A percentile compares a stretch with the other conserved stretches of the same genome.
phyloP scores from a whole-genome alignment of 495 filamentous ascomycete genomes.

The Aspergillus wentii region DNA sequence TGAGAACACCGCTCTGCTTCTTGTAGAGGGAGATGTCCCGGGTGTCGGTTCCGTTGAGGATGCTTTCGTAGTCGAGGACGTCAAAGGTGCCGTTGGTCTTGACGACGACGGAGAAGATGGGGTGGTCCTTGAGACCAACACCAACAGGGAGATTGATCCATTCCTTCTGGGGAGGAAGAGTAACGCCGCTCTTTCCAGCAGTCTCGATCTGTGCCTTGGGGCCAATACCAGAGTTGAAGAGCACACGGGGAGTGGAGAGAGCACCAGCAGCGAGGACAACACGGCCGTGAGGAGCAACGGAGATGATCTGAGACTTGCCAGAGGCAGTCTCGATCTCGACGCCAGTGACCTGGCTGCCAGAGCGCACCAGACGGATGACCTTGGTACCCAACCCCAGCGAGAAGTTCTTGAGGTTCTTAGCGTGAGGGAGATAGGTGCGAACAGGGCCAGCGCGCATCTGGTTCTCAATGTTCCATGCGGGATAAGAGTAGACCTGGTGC shows the following conservation, averaged over 20 bases:
- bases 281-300: constrained; percentile 54
- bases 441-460: constrained; percentile 68
- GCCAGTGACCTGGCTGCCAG: constrained; percentile 56
- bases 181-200: constrained; percentile 44
- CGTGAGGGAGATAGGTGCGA: constrained; percentile 66
- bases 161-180: constrained; percentile 48
- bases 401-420: constrained; percentile 59
- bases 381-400: constrained; percentile 59
- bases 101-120: constrained; percentile 62
- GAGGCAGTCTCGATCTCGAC: constrained; percentile 60
- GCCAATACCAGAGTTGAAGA: constrained; percentile 63
- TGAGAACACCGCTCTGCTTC: constrained; percentile 55
- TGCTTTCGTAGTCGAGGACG: constrained; percentile 62
- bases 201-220: constrained; percentile 55
- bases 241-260: constrained; percentile 69
- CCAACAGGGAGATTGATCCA: constrained; percentile 77
- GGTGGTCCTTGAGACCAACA: constrained; percentile 68
- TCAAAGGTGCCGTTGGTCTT: constrained; percentile 56
- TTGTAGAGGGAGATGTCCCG: constrained; percentile 44
- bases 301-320: constrained; percentile 55
- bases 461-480: constrained; percentile 64
- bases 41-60: constrained; percentile 45
- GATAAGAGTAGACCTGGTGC: constrained; percentile 59
- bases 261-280: constrained; percentile 68
- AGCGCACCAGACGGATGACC: constrained; percentile 61